Conservation (phyloP, 2,329 filamentous ascomycete species). For the Gaeumannomyces tritici region DNA sequence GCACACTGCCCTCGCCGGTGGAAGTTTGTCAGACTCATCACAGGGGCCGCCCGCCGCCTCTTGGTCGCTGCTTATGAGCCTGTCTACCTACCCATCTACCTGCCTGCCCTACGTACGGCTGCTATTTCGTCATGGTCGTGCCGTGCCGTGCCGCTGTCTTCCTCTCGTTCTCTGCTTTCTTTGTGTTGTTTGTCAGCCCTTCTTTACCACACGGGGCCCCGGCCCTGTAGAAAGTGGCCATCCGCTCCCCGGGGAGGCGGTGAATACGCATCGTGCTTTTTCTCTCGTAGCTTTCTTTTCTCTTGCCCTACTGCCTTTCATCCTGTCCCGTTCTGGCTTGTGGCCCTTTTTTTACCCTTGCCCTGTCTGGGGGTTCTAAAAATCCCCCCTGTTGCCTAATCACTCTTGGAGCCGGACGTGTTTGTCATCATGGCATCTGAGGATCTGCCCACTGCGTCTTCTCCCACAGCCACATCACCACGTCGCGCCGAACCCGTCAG, state of each 20-base stretch:
- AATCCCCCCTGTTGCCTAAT: neutral
- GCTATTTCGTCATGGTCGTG: neutral
- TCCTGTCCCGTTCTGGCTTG: neutral
- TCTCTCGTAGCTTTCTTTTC: neutral
- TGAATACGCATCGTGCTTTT: neutral
- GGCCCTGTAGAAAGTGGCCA: neutral
- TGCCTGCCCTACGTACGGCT: neutral
- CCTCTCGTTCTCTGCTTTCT: neutral
- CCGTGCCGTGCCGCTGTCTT: neutral
- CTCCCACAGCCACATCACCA: neutral
- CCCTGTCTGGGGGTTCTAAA: neutral
- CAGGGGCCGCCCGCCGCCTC: neutral
- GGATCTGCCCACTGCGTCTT: slow-evolving; percentile 8
- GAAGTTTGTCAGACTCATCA: neutral
- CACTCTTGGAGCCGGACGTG: neutral
- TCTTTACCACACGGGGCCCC: neutral
- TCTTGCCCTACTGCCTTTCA: neutral
- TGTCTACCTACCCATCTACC: neutral
- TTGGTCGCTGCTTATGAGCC: neutral
- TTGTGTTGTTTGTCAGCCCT: neutral
- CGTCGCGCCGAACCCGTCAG: slow-evolving; percentile 20
- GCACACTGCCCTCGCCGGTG: neutral
- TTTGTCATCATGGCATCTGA: slow-evolving; percentile 15
- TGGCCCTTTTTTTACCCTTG: neutral
- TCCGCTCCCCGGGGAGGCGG: neutral